Evolutionary conservation across 2,329 filamentous ascomycete genomes (phyloP).

Genomic region (Delphinella strobiligena): DNA sequence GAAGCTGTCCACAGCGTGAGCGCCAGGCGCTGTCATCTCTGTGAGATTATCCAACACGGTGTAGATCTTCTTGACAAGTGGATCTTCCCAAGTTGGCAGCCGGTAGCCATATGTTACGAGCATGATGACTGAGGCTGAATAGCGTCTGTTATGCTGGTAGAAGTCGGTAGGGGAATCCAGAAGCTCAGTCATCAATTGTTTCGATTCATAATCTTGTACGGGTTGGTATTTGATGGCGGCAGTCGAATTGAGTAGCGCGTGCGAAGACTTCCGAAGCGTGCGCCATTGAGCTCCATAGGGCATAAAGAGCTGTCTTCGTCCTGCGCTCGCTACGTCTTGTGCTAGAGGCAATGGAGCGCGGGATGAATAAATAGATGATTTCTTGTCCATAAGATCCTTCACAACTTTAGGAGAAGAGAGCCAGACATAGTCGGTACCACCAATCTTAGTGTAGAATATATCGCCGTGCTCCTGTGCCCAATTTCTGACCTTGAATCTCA

Average conservation of each 20-base stretch:
- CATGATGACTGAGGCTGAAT: too few species aligned
- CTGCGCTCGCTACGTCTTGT: slow-evolving; percentile 31
- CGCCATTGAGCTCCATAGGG: slow-evolving; percentile 17
- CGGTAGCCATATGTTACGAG: too few species aligned
- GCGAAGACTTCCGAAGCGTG: slow-evolving; percentile 27
- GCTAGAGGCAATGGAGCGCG: slow-evolving; percentile 33
- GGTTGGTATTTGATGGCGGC: slow-evolving; percentile 36
- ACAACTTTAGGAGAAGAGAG: slow-evolving; percentile 31
- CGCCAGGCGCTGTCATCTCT: too few species aligned
- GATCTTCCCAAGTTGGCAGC: too few species aligned
- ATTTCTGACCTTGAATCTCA: too few species aligned
- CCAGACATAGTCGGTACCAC: slow-evolving; percentile 33
- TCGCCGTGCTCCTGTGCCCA: slow-evolving; percentile 32
- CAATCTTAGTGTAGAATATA: slow-evolving; percentile 33
- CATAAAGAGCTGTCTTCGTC: slow-evolving; percentile 31
- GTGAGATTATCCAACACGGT: too few species aligned
- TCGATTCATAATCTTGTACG: slow-evolving; percentile 45
- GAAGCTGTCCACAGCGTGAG: too few species aligned
- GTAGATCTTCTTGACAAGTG: too few species aligned
- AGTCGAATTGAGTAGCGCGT: slow-evolving; percentile 36
- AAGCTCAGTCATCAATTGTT: slow-evolving; percentile 40
- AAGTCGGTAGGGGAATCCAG: slow-evolving; percentile 32
- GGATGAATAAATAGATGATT: slow-evolving; percentile 34
- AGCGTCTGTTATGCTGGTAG: too few species aligned
- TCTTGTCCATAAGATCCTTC: slow-evolving; percentile 30